phyloP scores from a whole-genome alignment of 2,329 filamentous ascomycete species.

The Fusarium paranaense region DNA sequence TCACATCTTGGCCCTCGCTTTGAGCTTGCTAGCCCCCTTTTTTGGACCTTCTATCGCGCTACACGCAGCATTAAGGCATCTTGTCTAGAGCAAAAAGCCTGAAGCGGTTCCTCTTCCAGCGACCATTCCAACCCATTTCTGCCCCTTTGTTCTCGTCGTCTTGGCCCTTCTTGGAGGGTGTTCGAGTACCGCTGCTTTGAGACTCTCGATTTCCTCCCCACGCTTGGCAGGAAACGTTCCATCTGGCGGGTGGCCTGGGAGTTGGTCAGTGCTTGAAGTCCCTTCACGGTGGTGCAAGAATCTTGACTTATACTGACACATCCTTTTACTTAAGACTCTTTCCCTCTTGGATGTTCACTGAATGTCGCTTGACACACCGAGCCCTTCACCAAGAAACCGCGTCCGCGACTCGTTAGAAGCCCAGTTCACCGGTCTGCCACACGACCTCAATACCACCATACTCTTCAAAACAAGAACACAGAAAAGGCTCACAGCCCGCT shows the following conservation, averaged over 20 bases:
- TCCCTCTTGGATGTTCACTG: not conserved
- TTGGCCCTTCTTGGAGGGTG: not conserved
- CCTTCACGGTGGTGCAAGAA: not conserved
- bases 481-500: not conserved
- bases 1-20: constrained; percentile 31
- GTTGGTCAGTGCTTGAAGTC: not conserved
- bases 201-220: not conserved
- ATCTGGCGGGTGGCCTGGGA: not conserved
- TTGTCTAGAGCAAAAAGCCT: constrained; percentile 32
- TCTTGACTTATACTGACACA: not conserved
- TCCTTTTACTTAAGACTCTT: not conserved
- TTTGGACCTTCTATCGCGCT: constrained; percentile 44
- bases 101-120: constrained; percentile 28
- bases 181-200: not conserved
- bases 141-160: not conserved
- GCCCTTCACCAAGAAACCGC: not conserved
- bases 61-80: constrained; percentile 44
- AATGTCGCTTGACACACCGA: not conserved
- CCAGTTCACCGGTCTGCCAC: not conserved
- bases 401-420: not conserved
- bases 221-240: not conserved
- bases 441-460: not conserved
- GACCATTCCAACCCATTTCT: constrained; percentile 11
- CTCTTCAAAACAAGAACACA: not conserved
- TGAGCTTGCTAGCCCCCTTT: constrained; percentile 24